Conservation (phyloP, 2,329 filamentous ascomycete species). For the Xylaria sp. region DNA sequence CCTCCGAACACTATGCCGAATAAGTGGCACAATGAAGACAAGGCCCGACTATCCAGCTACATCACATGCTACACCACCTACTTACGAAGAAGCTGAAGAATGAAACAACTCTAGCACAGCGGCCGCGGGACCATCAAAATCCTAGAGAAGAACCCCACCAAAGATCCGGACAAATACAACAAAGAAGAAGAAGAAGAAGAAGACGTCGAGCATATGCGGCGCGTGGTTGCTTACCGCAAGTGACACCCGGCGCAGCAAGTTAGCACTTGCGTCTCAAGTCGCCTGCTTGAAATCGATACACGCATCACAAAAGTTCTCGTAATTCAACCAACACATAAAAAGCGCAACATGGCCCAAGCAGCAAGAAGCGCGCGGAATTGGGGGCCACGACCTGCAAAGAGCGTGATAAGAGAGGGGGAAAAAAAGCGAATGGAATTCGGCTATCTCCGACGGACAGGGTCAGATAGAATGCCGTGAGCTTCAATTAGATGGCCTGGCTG, state of each 20-base stretch:
- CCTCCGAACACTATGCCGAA: no score
- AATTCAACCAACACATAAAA: not conserved
- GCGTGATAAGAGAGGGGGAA: not conserved
- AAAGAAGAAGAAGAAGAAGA: conserved; percentile 6
- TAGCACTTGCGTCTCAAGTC: not conserved
- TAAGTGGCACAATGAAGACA: no score
- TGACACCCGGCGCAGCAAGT: not conserved
- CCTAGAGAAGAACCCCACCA: not conserved
- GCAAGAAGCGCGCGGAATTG: not conserved
- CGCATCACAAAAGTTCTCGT: not conserved
- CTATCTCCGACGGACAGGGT: not conserved
- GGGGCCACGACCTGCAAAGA: not conserved
- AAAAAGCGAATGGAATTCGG: not conserved
- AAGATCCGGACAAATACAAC: not conserved
- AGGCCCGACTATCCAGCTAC: not conserved
- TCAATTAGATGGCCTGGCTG: not conserved
- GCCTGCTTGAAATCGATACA: not conserved
- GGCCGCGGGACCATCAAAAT: not conserved
- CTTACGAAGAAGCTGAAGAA: not conserved
- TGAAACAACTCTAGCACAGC: not conserved
- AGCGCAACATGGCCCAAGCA: not conserved
- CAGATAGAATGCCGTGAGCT: not conserved
- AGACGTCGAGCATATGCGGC: not conserved
- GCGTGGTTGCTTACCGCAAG: not conserved
- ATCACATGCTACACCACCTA: not conserved